Conservation (phyloP, 2,329 filamentous ascomycete genomes). For the Xylaria sp. region DNA sequence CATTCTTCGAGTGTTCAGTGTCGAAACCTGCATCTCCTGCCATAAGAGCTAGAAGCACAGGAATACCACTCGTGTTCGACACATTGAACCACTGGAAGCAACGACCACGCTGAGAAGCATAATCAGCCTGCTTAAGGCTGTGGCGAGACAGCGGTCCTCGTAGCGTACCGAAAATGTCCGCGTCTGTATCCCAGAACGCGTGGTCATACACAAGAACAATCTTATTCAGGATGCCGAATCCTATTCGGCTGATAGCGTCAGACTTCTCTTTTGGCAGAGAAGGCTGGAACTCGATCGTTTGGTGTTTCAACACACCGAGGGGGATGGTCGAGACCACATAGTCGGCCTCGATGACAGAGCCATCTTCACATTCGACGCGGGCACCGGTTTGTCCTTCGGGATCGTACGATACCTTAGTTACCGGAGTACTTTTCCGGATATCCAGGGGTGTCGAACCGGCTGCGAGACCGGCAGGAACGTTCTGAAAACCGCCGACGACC, state of each 20-base stretch:
- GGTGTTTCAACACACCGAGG: slow-evolving; percentile 84
- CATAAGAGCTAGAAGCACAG: slow-evolving; percentile 87
- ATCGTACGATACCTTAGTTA: slow-evolving; percentile 66
- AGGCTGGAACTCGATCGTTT: slow-evolving; percentile 77
- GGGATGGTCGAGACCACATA: slow-evolving; percentile 86
- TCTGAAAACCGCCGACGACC: slow-evolving; percentile 89
- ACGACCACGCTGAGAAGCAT: slow-evolving; percentile 71
- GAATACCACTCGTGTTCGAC: slow-evolving; percentile 80
- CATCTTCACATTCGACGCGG: slow-evolving; percentile 70
- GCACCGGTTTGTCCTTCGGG: slow-evolving; percentile 46
- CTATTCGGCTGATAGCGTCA: slow-evolving; percentile 73
- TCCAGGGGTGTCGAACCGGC: slow-evolving; percentile 71
- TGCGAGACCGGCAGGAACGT: slow-evolving; percentile 81
- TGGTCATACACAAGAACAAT: slow-evolving; percentile 84
- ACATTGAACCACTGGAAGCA: slow-evolving; percentile 99
- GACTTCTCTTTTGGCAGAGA: slow-evolving; percentile 82
- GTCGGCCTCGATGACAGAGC: slow-evolving; percentile 74
- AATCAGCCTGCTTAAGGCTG: slow-evolving; percentile 75
- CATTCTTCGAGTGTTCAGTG: slow-evolving; percentile 71
- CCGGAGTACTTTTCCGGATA: slow-evolving; percentile 66
- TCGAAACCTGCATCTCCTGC: slow-evolving; percentile 89
- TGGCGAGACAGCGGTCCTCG: slow-evolving; percentile 64
- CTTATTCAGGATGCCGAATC: slow-evolving; percentile 93
- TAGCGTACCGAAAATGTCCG: slow-evolving; percentile 91
- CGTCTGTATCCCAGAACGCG: slow-evolving; percentile 82